Conservation (phyloP, 805 yeast genomes). For the Lachancea fermentati region DNA sequence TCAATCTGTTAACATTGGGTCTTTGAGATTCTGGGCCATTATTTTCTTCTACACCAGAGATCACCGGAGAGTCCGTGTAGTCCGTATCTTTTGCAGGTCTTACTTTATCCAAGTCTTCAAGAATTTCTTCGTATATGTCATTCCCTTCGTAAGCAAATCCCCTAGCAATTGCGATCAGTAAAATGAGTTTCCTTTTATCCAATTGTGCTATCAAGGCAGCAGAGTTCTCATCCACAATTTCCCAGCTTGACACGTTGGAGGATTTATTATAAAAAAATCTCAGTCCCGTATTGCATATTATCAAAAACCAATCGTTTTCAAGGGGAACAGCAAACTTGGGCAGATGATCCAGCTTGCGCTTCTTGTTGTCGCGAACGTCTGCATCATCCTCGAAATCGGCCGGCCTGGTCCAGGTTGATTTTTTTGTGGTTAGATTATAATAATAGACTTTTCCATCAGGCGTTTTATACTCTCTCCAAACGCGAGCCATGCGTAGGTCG, state of each 20-base stretch:
- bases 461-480: conserved; percentile 37
- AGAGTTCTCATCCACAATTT: conserved; percentile 31
- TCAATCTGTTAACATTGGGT: not conserved
- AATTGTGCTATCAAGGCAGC: conserved; percentile 21
- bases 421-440: conserved; percentile 34
- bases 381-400: conserved; percentile 1
- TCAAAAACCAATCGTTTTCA: conserved; percentile 37
- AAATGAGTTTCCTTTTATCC: conserved; percentile 25
- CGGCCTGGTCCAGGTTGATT: conserved; percentile 38
- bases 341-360: conserved; percentile 8
- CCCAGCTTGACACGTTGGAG: conserved; percentile 33
- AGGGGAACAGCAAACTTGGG: conserved; percentile 18
- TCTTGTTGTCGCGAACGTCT: conserved; percentile 5
- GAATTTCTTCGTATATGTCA: conserved; percentile 5
- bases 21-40: not conserved
- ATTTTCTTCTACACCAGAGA: too few relatives aligned
- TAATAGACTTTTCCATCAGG: conserved; percentile 36
- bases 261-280: conserved; percentile 36
- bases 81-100: conserved; percentile 12
- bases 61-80: conserved; percentile 13
- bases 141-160: conserved; percentile 12
- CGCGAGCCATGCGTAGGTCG: conserved; percentile 22
- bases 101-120: conserved; percentile 1
- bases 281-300: conserved; percentile 38
- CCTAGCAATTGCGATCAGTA: conserved; percentile 23